Conservation (phyloP, 2,329 filamentous ascomycete species). For the Bipolaris gigantea region DNA sequence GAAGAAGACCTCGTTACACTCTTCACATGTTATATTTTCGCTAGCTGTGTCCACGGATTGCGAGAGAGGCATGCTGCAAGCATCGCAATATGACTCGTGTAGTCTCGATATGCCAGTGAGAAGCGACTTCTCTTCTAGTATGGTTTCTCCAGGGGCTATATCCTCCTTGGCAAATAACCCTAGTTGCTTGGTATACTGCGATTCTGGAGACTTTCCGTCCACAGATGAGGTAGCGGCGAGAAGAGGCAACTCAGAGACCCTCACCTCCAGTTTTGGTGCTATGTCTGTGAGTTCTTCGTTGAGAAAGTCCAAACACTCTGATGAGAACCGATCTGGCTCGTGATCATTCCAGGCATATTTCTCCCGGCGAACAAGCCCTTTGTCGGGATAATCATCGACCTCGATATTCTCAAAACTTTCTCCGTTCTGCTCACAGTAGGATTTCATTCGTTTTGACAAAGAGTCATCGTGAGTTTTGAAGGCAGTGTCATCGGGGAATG, state of each 20-base stretch:
- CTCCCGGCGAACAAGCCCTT: conserved; percentile 67
- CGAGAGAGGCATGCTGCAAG: conserved; percentile 76
- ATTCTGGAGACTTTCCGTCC: conserved; percentile 53
- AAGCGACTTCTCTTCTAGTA: conserved; percentile 81
- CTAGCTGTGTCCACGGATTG: conserved; percentile 15
- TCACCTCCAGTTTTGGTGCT: conserved; percentile 80
- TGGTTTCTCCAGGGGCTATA: conserved; percentile 72
- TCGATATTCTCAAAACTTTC: conserved; percentile 48
- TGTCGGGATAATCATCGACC: conserved; percentile 65
- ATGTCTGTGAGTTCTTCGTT: conserved; percentile 70
- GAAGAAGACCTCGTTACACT: conserved; percentile 63
- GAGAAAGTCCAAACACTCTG: conserved; percentile 63
- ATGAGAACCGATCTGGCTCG: conserved; percentile 61
- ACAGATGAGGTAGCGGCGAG: conserved; percentile 45
- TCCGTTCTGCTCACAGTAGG: conserved; percentile 28
- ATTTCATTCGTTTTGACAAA: conserved; percentile 46
- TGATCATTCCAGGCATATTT: conserved; percentile 65
- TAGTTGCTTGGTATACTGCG: conserved; percentile 70
- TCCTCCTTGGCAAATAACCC: conserved; percentile 87
- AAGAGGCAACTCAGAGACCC: conserved; percentile 73
- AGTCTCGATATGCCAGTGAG: conserved; percentile 87
- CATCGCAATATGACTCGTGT: conserved; percentile 86
- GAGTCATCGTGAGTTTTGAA: conserved; percentile 58
- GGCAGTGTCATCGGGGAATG: conserved; percentile 59
- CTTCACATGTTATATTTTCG: conserved; percentile 52